Evolutionary conservation across 768 basidiomycete species (phyloP).

Genomic region (Guyanaporus albipodus): DNA sequence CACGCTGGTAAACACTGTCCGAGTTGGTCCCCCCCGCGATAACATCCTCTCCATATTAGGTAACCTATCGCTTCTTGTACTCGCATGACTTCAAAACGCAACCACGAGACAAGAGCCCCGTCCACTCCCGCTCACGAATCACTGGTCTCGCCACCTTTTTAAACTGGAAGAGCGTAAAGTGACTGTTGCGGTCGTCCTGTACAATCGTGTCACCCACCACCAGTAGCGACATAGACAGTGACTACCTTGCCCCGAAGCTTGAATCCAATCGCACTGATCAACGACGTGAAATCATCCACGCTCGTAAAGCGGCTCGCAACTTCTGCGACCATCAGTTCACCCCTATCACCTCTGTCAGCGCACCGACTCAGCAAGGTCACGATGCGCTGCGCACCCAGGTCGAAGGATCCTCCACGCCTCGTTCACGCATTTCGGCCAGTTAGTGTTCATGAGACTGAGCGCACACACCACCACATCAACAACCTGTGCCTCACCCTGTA

Average conservation of each 20-base stretch:
- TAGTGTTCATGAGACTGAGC: conserved; percentile 93
- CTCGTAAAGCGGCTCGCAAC: conserved; percentile 80
- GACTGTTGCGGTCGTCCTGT: conserved; percentile 78
- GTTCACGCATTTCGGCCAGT: conserved; percentile 88
- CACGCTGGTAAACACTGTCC: no score
- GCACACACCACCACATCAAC: conserved; percentile 93
- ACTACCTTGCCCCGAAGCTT: conserved; percentile 62
- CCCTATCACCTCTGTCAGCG: conserved; percentile 40
- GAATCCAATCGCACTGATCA: conserved; percentile 72
- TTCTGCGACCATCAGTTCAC: conserved; percentile 83
- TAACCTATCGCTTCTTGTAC: conserved; percentile 72
- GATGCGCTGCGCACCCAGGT: conserved; percentile 53
- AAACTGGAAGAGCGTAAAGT: conserved; percentile 85
- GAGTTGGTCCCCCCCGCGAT: no score
- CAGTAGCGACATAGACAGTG: not conserved
- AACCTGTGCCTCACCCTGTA: conserved; percentile 61
- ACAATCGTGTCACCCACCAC: not conserved
- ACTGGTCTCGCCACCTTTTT: conserved; percentile 49
- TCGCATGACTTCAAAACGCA: conserved; percentile 80
- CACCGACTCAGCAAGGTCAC: conserved; percentile 1
- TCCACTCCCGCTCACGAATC: conserved; percentile 60
- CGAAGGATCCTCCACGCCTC: conserved; percentile 89
- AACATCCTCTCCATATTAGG: not conserved
- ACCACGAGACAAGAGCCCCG: conserved; percentile 47
- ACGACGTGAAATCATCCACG: conserved; percentile 58